A percentile compares a stretch with the other conserved stretches of the same genome.
These are phyloP conservation scores for Cyclotella baltica DNA, from an alignment of 108 stramenopile species.

Conservation along the genomic window DNA sequence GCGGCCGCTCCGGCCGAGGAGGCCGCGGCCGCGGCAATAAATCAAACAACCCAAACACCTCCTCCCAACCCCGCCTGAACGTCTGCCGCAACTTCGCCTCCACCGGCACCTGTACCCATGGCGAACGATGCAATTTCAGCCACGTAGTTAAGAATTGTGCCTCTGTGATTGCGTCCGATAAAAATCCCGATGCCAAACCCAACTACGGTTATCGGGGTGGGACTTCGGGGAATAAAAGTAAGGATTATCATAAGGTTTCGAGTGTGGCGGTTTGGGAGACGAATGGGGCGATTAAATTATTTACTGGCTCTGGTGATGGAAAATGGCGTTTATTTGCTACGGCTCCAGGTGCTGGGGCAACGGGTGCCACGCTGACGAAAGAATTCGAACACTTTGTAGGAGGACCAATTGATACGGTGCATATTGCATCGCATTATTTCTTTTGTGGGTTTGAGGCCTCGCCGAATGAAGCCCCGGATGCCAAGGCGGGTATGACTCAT, in stretches of 20 bases:
- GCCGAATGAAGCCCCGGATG: constrained; percentile 55
- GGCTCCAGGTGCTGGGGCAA: constrained; percentile 28
- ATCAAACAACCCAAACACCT: background rate
- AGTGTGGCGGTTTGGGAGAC: constrained; percentile 84
- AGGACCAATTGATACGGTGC: constrained; percentile 70
- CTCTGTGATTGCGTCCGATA: constrained; percentile 64
- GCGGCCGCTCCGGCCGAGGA: constrained; percentile 15
- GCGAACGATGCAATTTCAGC: constrained; percentile 63
- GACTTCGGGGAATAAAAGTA: constrained; percentile 14
- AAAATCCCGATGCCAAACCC: constrained; percentile 41
- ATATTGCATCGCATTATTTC: constrained; percentile 69
- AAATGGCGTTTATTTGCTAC: constrained; percentile 88
- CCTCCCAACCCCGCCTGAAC: constrained; percentile 44
- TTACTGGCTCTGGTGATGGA: constrained; percentile 85
- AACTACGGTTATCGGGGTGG: constrained; percentile 27
- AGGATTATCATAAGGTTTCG: constrained; percentile 60
- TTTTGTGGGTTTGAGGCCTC: constrained; percentile 84
- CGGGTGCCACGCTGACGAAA: constrained; percentile 57
- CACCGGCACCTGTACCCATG: constrained; percentile 63
- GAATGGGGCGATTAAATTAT: constrained; percentile 77
- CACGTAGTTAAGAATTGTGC: constrained; percentile 77
- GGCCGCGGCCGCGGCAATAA: constrained; percentile 12
- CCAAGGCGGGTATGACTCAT: constrained; percentile 82
- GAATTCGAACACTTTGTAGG: constrained; percentile 87
- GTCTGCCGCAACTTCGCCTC: constrained; percentile 70